phyloP scores from a whole-genome alignment of 2,329 filamentous ascomycete species.

The Xylariaceae sp. region DNA sequence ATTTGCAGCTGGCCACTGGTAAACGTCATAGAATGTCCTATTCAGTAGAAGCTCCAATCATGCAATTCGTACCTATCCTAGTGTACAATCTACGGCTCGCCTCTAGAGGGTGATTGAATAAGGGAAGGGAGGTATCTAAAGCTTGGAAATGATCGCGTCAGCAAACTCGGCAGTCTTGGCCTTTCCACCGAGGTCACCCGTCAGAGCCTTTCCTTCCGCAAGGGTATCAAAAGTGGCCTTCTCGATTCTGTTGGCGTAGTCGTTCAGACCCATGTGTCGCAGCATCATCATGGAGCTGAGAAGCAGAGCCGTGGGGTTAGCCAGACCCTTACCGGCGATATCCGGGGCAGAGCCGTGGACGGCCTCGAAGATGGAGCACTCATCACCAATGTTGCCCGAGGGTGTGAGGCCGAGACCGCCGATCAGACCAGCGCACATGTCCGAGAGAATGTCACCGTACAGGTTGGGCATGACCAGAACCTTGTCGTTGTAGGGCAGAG shows the following conservation, averaged over 20 bases:
- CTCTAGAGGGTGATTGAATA: background rate
- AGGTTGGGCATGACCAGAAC: slow-evolving; percentile 97
- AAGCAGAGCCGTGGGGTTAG: slow-evolving; percentile 94
- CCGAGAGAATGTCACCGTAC: slow-evolving; percentile 98
- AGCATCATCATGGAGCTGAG: slow-evolving; percentile 99
- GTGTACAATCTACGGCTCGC: slow-evolving; percentile 1
- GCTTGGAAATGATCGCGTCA: slow-evolving; percentile 72
- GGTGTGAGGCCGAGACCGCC: slow-evolving; percentile 95
- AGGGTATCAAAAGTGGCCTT: slow-evolving; percentile 91
- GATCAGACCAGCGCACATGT: slow-evolving; percentile 98
- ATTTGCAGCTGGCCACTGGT: no score
- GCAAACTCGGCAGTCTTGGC: slow-evolving; percentile 95
- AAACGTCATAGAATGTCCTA: no score
- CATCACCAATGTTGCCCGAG: slow-evolving; percentile 96
- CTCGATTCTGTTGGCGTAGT: slow-evolving; percentile 83
- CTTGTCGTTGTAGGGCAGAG: slow-evolving; percentile 96
- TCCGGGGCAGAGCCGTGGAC: slow-evolving; percentile 96
- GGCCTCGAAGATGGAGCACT: slow-evolving; percentile 99
- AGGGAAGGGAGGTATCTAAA: slow-evolving; percentile 35
- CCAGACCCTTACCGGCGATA: slow-evolving; percentile 90
- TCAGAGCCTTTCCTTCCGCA: slow-evolving; percentile 92
- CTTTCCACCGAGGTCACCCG: slow-evolving; percentile 92
- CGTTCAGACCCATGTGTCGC: slow-evolving; percentile 88
- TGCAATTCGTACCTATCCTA: slow-evolving; percentile 1
- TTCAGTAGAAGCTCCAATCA: no score